Evolutionary conservation across 139 green algal genomes (phyloP).

Genomic region (Volvox africanus): DNA sequence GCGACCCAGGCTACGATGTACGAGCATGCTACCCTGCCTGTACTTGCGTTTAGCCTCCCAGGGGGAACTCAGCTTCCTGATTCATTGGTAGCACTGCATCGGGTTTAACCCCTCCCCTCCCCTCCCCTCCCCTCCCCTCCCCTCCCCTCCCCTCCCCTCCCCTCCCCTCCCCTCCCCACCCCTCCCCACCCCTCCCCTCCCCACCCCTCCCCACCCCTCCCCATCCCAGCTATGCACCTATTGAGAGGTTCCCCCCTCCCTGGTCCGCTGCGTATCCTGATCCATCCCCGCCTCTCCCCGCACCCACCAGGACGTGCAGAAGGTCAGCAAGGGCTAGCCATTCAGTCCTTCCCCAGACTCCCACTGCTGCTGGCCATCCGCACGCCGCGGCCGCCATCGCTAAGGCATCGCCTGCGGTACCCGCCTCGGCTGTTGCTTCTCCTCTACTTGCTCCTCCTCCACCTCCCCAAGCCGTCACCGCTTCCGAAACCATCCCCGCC

Average conservation of each 20-base stretch:
- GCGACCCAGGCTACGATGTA: too few species aligned
- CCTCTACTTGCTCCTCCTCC: not conserved
- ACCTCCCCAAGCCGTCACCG: not conserved
- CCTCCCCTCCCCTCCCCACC: not conserved
- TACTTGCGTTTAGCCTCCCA: too few species aligned
- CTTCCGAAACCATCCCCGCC: not conserved
- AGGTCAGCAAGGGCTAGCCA: conserved; percentile 11
- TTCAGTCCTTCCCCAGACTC: not conserved
- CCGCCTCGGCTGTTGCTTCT: not conserved
- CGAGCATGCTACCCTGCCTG: too few species aligned
- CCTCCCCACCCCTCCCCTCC: not conserved
- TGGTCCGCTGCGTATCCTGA: too few species aligned
- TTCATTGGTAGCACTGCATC: too few species aligned
- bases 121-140: not conserved
- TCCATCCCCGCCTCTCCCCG: not conserved
- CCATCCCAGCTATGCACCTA: too few species aligned
- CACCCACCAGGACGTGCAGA: conserved; percentile 41
- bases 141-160: not conserved
- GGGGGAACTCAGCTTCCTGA: too few species aligned
- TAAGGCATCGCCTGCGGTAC: not conserved
- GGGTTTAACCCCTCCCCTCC: not conserved
- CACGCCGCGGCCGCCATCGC: not conserved
- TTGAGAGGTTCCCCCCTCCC: not conserved
- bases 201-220: not conserved
- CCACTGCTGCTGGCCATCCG: not conserved